phyloP scores from a whole-genome alignment of 176 grass and related monocot species.

The Lolium perenne region DNA sequence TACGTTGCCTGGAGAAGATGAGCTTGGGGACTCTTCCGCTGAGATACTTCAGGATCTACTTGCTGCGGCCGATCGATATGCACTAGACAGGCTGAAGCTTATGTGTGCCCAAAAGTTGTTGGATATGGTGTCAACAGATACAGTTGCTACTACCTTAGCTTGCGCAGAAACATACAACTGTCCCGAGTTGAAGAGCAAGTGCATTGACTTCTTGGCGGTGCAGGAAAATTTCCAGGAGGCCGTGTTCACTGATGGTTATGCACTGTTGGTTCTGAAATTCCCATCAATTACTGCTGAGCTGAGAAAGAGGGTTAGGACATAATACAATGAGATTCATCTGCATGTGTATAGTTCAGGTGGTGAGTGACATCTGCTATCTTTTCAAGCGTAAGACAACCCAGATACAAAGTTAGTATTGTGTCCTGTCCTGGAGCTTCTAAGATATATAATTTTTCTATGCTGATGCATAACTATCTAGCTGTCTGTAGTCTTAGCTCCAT shows the following conservation, averaged over 20 bases:
- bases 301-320: too few relatives aligned
- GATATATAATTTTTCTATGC: background rate
- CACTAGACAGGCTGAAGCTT: constrained; percentile 56
- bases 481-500: background rate
- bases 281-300: too few relatives aligned
- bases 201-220: too few relatives aligned
- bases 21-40: background rate
- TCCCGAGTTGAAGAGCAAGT: background rate
- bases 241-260: too few relatives aligned
- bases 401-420: too few relatives aligned
- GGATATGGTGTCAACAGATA: constrained; percentile 41
- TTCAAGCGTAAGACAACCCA: too few relatives aligned
- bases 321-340: too few relatives aligned
- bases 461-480: background rate
- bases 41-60: background rate
- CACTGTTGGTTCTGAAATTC: too few relatives aligned
- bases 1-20: background rate
- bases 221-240: too few relatives aligned
- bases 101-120: constrained; percentile 50
- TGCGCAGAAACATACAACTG: constrained; percentile 56
- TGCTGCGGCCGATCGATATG: constrained; percentile 63
- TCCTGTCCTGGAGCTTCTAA: background rate
- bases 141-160: constrained; percentile 33
- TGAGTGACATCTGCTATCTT: too few relatives aligned
- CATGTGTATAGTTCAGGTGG: too few relatives aligned